Evolutionary conservation across 257 asterid species (phyloP), one percentile per base, ranked within the genome.

Genomic region (Coffea eugenioides): DNA sequence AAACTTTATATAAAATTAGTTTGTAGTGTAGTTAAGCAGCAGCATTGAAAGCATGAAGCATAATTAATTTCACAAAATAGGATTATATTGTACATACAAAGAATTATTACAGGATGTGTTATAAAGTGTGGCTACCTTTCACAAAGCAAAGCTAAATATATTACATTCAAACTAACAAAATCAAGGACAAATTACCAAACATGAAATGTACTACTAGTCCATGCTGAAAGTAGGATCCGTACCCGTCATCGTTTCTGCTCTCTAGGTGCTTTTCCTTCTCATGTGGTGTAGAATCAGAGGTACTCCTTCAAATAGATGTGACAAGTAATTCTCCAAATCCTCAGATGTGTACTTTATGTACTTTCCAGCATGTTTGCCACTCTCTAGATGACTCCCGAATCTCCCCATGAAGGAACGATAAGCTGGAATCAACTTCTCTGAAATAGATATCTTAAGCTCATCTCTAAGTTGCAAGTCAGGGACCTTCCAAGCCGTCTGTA

Each of bases 381-480:
- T 92, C 83, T 96, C 99, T 68, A 94, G 86, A 34, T 90, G 97
- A 82, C 89, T 84, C 72, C 97, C 95, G 66, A 91, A 96, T 88
- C 98, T 88, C 71, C 98, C 98, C 88, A 86, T 36, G 84, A 96
- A 96, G 9, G 98, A 84, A 25, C 99, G 93, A 69, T 96, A 96
- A 11, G 98, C 99, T 31, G 98, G 99, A 66, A 96, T 88, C 81
- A 96, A 95, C 82, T 94, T 96, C 80, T 94, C 98, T 0, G 98
- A 94, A 59, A 96, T 92, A 74, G 97, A 92, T 80, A 96, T 92
- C 84, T 94, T 88, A 76, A 96, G 99, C 86, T 96, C 98, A 82
- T 96, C 99, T 0, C 99, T 95, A 73, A 96, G 97, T 85, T 96
- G 99, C 71, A 90, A 83, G 87, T 96, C 98, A 25, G 96, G 97